Percentiles rank a stretch among this genome's conserved stretches.
Conservation (phyloP, 2,329 filamentous ascomycete species). For the Ophiostoma sp. region DNA sequence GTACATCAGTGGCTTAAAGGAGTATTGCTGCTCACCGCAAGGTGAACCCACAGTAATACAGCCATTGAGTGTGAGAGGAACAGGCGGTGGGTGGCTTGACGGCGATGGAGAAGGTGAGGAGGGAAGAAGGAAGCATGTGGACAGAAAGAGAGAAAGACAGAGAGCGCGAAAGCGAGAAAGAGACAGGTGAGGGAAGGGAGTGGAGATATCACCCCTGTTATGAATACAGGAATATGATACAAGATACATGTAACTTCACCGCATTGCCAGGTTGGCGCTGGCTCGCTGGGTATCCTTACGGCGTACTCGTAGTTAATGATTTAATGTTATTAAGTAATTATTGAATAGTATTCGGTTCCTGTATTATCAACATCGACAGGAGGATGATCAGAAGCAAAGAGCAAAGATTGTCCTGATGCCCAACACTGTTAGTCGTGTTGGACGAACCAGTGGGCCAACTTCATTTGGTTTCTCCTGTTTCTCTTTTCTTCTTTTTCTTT, state of each 20-base stretch:
- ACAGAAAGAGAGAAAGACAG: too few species aligned
- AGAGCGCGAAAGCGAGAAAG: too few species aligned
- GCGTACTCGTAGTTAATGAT: too few species aligned
- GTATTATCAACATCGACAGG: not conserved
- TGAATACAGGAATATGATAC: too few species aligned
- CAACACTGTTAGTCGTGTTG: not conserved
- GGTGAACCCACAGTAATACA: constrained; percentile 7
- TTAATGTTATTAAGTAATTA: not conserved
- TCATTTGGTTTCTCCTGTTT: not conserved
- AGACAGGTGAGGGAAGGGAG: too few species aligned
- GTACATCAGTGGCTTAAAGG: too few species aligned
- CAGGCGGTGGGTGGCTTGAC: constrained; percentile 2
- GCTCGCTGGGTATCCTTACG: too few species aligned
- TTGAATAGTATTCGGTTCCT: not conserved
- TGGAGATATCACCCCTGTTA: too few species aligned
- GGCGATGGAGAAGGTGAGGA: not conserved
- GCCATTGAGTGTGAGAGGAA: too few species aligned
- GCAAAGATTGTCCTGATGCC: constrained; percentile 1
- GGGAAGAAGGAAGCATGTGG: not conserved
- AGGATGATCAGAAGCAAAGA: not conserved
- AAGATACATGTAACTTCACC: too few species aligned
- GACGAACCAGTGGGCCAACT: not conserved
- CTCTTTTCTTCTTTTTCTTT: not conserved
- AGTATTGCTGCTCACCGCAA: constrained; percentile 4
- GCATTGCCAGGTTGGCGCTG: too few species aligned